phyloP scores from a whole-genome alignment of 345 rosid species.

The Luvunga scandens region DNA sequence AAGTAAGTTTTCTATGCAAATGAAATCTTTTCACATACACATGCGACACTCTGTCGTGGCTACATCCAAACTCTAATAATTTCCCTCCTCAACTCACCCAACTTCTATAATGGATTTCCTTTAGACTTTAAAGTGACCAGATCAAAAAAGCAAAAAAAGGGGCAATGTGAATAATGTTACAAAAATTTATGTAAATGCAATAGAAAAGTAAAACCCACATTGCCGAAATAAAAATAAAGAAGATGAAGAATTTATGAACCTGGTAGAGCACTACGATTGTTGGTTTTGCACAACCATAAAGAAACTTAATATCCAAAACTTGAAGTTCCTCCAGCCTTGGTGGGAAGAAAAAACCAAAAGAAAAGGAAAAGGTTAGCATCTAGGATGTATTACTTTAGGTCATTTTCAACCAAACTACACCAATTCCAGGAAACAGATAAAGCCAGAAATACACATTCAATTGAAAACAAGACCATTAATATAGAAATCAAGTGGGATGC shows the following conservation, averaged over 20 bases:
- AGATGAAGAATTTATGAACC: conserved; percentile 34
- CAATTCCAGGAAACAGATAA: neutral
- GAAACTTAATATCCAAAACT: conserved; percentile 93
- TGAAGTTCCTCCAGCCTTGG: conserved; percentile 94
- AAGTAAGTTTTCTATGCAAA: neutral
- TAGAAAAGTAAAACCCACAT: neutral
- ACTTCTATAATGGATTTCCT: neutral
- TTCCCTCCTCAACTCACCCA: neutral
- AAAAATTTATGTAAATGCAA: neutral
- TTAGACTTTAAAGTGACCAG: neutral
- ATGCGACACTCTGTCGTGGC: neutral
- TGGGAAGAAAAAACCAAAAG: too few relatives aligned
- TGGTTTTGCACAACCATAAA: conserved; percentile 83
- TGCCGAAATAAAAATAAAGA: neutral
- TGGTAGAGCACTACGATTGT: conserved; percentile 92
- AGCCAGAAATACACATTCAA: neutral
- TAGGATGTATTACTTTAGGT: neutral
- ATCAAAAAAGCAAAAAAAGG: neutral
- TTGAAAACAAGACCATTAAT: neutral
- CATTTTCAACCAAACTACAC: neutral
- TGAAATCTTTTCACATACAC: neutral
- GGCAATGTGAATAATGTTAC: neutral
- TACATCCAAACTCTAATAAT: neutral
- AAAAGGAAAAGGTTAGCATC: conserved; percentile 21
- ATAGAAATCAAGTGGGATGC: neutral